Conservation (phyloP, 2,329 filamentous ascomycete species). For the Diaporthe helianthi region DNA sequence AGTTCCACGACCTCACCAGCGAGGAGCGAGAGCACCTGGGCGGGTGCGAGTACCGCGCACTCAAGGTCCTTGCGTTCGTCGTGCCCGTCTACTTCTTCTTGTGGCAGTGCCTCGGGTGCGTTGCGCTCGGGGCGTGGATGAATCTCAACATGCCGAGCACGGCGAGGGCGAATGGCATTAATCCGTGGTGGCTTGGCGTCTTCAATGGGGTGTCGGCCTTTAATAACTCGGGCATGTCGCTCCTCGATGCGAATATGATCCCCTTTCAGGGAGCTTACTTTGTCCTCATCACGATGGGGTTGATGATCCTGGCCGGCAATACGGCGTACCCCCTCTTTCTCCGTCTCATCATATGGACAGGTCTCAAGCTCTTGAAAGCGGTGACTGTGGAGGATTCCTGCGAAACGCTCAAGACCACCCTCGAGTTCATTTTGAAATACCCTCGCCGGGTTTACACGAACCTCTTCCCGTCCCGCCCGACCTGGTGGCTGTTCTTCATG, state of each 20-base stretch:
- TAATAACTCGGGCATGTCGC: conserved; percentile 74
- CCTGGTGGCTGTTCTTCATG: conserved; percentile 71
- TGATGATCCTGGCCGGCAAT: conserved; percentile 69
- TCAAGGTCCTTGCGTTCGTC: conserved; percentile 55
- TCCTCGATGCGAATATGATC: conserved; percentile 71
- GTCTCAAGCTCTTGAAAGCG: conserved; percentile 50
- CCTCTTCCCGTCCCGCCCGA: conserved; percentile 68
- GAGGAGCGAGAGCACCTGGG: conserved; percentile 57
- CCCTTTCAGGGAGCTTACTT: conserved; percentile 63
- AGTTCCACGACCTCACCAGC: conserved; percentile 55
- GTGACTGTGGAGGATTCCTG: conserved; percentile 48
- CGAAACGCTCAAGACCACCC: conserved; percentile 54
- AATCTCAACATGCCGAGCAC: conserved; percentile 56
- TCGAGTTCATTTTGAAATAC: conserved; percentile 62
- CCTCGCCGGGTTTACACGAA: conserved; percentile 67
- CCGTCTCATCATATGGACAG: conserved; percentile 63
- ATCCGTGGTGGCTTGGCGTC: conserved; percentile 72
- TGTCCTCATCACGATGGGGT: conserved; percentile 59
- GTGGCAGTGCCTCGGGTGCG: conserved; percentile 49
- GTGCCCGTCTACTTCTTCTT: conserved; percentile 58
- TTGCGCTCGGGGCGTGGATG: conserved; percentile 61
- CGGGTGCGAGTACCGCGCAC: conserved; percentile 59
- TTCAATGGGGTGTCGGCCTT: conserved; percentile 74
- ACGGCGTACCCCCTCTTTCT: conserved; percentile 71
- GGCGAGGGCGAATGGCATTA: conserved; percentile 62